Conservation (phyloP, 2,329 filamentous ascomycete genomes). For the Aspergillus sp. region DNA sequence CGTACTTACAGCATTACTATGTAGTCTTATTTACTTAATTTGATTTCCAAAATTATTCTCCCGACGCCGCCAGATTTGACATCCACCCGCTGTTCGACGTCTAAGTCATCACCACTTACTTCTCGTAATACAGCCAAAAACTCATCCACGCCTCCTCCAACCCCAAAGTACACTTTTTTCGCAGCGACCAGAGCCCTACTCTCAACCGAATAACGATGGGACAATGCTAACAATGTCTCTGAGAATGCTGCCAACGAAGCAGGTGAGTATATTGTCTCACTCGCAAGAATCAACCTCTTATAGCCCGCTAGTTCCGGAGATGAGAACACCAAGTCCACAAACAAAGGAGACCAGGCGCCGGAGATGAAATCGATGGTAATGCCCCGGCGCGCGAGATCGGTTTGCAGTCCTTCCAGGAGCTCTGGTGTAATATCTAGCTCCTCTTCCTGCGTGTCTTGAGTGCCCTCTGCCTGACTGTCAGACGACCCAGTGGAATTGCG, state of each 20-base stretch:
- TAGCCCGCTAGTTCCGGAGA: constrained; percentile 31
- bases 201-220: constrained; percentile 40
- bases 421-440: constrained; percentile 51
- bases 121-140: constrained; percentile 43
- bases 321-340: constrained; percentile 45
- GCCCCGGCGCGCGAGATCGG: constrained; percentile 39
- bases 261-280: constrained; percentile 66
- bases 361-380: constrained; percentile 58
- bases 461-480: constrained; percentile 1
- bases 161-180: constrained; percentile 66
- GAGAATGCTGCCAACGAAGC: constrained; percentile 55
- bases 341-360: constrained; percentile 57
- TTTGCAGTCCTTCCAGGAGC: constrained; percentile 47
- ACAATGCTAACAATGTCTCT: constrained; percentile 51
- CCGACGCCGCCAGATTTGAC: constrained; percentile 46
- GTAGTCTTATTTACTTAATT: not conserved
- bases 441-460: constrained; percentile 11
- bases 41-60: constrained; percentile 41
- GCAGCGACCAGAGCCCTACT: constrained; percentile 59
- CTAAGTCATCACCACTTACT: constrained; percentile 26
- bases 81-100: constrained; percentile 34
- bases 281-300: constrained; percentile 56
- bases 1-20: not conserved
- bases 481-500: not conserved
- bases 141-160: constrained; percentile 64